Base-by-base conservation (phyloP, 805 yeast genomes). In the Ogataea pini region DNA sequence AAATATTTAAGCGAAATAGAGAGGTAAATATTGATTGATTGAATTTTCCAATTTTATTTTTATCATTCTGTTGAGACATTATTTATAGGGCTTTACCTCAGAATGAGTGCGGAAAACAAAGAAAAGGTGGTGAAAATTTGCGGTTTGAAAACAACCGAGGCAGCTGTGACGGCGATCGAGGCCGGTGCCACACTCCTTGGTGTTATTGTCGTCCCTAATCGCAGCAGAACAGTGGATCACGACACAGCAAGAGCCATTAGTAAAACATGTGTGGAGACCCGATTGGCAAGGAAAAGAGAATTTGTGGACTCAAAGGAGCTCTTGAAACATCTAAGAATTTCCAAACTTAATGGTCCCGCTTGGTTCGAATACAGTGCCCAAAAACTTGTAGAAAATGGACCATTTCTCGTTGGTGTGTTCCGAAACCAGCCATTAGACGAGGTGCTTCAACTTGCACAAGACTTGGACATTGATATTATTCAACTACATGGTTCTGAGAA, bases 401-500 rank as follows among this genome's bases (percentile, higher is more conserved):
- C 94, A 0, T 79, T 72, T 55, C 65, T 86, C 2, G 97, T 90
- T 2, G 99, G 98, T 1, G 99, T 92, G 3, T 89, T 92, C 70
- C 73, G 91, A 50, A 89, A 94, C 63, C 97, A 91, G 65, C 59
- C 84, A 0, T 59, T 85, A 3, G 83, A 78, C 1, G 86, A 84
- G 12, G 85, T 92, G 1, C 62, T 72, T 34, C 48, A 55, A 8
- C 58, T 76, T 1, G 74, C 76, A 0, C 54, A 61, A 2, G 75
- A 73, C 7, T 64, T 83, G 13, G 69, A 70, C 1, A 62, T 90
- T 3, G 98, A 94, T 65, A 70, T 89, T 20, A 86, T 94, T 1
- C 99, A 94, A 63, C 68, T 94, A 10, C 99, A 94, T 65, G 99
- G 98, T 8, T 74, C 80, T 22, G 85, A 84, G 53, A 78, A 81